Base-by-base conservation (phyloP, 768 basidiomycete species). In the Dendrothele bispora region DNA sequence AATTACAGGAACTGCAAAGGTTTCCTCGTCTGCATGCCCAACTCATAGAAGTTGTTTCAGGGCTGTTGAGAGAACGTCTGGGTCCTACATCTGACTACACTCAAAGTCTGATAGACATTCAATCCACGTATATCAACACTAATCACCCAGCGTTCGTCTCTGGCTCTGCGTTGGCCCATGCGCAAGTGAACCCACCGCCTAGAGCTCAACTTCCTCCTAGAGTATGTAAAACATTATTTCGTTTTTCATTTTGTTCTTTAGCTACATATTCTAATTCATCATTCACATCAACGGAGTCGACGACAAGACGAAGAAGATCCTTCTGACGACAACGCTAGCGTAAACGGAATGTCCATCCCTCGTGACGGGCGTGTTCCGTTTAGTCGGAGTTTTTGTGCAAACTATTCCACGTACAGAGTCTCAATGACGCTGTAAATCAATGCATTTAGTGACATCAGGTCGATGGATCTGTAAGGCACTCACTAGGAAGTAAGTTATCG, bases 81-180 rank as follows among this genome's bases (percentile, higher is more conserved):
- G 95, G 95, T 1, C 97, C 97, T 1, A 97, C 97, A 0, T 93
- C 91, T 2, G 89, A 94, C n/a, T 98, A 98, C 65, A 88, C 95
- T 1, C 89, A 92, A 56, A 94, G 91, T 61, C 74, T 99, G 58
- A 98, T 99, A 57, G 83, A 87, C 57, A 99, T 99, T 40, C 97
- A 99, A 67, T 93, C 93, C 1, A 95, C 97, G 10, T 99, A 99
- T 63, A 98, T 99, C 76, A 99, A 99, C 66, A 98, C 95, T 48
- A 98, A 98, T 65, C 97, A 99, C 64, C 97, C 97, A 5, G 81
- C 90, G 26, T 98, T 98, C 67, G 85, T 95, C 48, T 75, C 86
- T 17, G 88, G 89, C 8, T 88, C 89, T 28, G 80, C 87, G 35
- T 62, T 74, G 8, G 80, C 82, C 70, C 24, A 62, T 25, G 49